phyloP scores from a whole-genome alignment of 805 yeast genomes.

The Monosporozyma unispora region DNA sequence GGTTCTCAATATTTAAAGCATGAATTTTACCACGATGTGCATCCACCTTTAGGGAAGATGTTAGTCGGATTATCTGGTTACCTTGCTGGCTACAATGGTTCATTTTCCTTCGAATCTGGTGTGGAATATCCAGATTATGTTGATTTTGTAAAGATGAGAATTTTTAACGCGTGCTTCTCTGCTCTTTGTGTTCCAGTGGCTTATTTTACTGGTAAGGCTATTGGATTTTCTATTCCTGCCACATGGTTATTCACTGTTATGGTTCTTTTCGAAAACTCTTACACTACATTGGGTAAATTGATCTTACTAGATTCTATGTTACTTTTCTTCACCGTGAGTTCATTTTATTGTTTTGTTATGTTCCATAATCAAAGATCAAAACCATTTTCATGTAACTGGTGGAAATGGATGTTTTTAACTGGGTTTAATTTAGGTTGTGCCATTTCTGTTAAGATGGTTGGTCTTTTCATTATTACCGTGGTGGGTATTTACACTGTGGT shows the following conservation, averaged over 20 bases:
- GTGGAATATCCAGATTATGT: slow-evolving; percentile 50
- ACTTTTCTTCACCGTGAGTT: slow-evolving; percentile 63
- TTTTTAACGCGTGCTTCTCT: slow-evolving; percentile 62
- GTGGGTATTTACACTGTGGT: slow-evolving; percentile 85
- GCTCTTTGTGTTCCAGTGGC: slow-evolving; percentile 62
- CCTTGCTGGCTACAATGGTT: slow-evolving; percentile 73
- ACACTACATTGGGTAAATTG: slow-evolving; percentile 62
- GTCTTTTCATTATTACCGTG: slow-evolving; percentile 76
- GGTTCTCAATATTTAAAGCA: slow-evolving; percentile 73
- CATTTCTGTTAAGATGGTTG: slow-evolving; percentile 94
- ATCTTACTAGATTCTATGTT: slow-evolving; percentile 71
- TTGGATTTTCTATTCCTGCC: slow-evolving; percentile 43
- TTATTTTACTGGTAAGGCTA: slow-evolving; percentile 55
- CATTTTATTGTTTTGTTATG: slow-evolving; percentile 51
- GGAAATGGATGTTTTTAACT: slow-evolving; percentile 81
- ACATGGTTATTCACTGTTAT: slow-evolving; percentile 52
- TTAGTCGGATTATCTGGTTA: slow-evolving; percentile 70
- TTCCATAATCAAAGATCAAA: slow-evolving; percentile 39
- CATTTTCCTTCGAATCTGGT: slow-evolving; percentile 68
- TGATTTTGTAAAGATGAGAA: slow-evolving; percentile 58
- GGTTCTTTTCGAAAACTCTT: slow-evolving; percentile 61
- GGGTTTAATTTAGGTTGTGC: slow-evolving; percentile 87
- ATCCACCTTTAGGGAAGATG: slow-evolving; percentile 82
- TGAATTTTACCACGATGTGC: slow-evolving; percentile 79
- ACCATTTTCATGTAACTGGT: slow-evolving; percentile 75